Base-by-base conservation (phyloP, 768 basidiomycete genomes). In the Sutorius australiensis region DNA sequence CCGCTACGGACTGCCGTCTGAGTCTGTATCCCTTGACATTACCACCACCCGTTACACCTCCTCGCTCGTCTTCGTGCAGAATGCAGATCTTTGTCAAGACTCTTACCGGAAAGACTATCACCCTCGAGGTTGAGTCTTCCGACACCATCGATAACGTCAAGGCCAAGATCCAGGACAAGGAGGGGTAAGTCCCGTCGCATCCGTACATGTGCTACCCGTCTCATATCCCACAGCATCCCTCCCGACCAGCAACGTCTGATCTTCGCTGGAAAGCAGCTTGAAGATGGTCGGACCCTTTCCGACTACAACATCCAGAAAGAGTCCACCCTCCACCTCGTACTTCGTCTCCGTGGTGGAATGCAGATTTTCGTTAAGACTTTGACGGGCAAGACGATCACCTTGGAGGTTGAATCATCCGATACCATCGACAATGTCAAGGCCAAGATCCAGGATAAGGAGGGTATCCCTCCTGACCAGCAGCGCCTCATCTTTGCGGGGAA, bases 251-350 rank as follows among this genome's bases (percentile, higher is more conserved):
- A 95, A 67, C 92, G 94, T 57, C 74, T 95, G n/a, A 95, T 95
- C 76, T 95, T 95, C 58, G 93, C 93, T 42, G 93, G 93, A 55
- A 95, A 95, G 75, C 93, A 95, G 69, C 82, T 97, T 27, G 93
- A 95, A 70, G 94, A 97, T 64, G 94, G 94, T 4, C 86, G 93
- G 45, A 95, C 89, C 4, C 77, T 92, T 0, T 89, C 87, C 8
- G 89, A 90, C 60, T 92, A 92, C 68, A 92, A 93, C 69, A 94
- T 95, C 61, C 93, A 95, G 81, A 95, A 95, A 77, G 92, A 95
- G 75, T 90, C 87, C 0, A 95, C 92, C 36, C 86, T 95, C 48
- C 93, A 95, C 64, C 81, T 63, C 0, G 91, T 94, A 24, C 82
- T 95, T 30, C 89, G 92, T 70, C 83, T 95, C n/a, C 87, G 91